Evolutionary conservation across 352 stramenopile species (phyloP), one percentile per base, ranked within the genome.

Genomic region (Saprolegnia parasitica): DNA sequence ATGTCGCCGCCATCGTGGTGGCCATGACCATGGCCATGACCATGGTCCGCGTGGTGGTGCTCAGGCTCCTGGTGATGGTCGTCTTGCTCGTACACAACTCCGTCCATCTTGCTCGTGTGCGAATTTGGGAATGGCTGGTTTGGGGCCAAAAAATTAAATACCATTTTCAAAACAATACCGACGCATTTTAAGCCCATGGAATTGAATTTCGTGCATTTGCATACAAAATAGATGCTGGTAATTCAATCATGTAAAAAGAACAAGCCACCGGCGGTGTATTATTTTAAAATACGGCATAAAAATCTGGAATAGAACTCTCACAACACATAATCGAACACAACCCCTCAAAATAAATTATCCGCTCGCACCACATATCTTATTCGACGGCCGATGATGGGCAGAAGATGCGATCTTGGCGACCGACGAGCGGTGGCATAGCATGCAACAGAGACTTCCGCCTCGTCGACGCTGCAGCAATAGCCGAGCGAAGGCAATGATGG

Each of bases 41-140:
- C 24, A 9, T 61, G 24, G 5, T 37, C 16, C n/a, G 20, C 63
- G 47, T 70, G 42, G 21, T 70, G 63, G 29, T 70, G 32, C 9
- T 62, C 63, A 5, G 24, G 42, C 15, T 70, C 46, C 23, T 70
- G 63, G 50, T 66, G 58, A 13, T 70, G 63, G 26, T 70, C 63
- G 42, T 70, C 63, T 70, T 70, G 63, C 47, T 70, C 63, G 46
- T 70, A 70, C 35, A 70, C 63, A 24, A 70, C 63, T 1, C 63
- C 63, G 63, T 70, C 63, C 63, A 70, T 70, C 20, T n/a, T 70
- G 57, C n/a, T 65, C 57, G 3, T n/a, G 11, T 65, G 15, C 50
- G 15, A 65, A 60, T 21, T 60, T 35, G 35, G n/a, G 20, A 60
- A 60, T 60, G 52, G 52, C 24, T 60, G 52, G 52, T n/a, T 40